Evolutionary conservation across 768 basidiomycete genomes (phyloP), one percentile per base, ranked within the genome.

Genomic region (Panellus pusillus): DNA sequence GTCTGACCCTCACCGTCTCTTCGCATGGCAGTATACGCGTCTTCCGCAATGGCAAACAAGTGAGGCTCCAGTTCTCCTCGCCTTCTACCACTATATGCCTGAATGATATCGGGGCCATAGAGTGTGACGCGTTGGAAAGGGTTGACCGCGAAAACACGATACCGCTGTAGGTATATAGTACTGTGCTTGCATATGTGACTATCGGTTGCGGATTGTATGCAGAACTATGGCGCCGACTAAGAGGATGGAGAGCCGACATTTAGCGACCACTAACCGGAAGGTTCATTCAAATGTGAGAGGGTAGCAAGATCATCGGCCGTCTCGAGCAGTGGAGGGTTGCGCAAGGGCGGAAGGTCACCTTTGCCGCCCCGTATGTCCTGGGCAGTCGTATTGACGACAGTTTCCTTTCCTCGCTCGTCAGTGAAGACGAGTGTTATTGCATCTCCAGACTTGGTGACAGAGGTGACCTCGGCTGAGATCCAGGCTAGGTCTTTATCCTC

Each of bases 161-260:
- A 63, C 97, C 97, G 58, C 92, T 95, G 75, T 98, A 99, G 29
- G 97, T 98, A 67, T 98, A 99, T 64, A 98, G n/a, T 98, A 68
- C 91, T 92, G 70, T 96, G 96, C 62, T 94, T 90, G 88, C 91
- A 74, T 99, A 99, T n/a, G n/a, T n/a, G n/a, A n/a, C n/a, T n/a
- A n/a, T 63, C 96, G 90, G 71, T 95, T 95, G 35, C 90, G 86
- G 63, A 99, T 98, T 41, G 96, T 96, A 68, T 99, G 95, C 24
- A 99, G 79, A 28, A 99, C 96, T 96, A 29, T 47, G 53, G 27
- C 35, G 17, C 17, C 41, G 42, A 46, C 14, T 11, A 13, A 9
- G 20, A 12, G 35, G 55, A 18, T 60, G 41, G 43, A 20, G 31
- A 19, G 41, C 48, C 44, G n/a, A 36, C 41, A 43, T 41, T 17